Evolutionary conservation across 2,329 filamentous ascomycete species (phyloP).

Genomic region (Tolypocladium amazonense): DNA sequence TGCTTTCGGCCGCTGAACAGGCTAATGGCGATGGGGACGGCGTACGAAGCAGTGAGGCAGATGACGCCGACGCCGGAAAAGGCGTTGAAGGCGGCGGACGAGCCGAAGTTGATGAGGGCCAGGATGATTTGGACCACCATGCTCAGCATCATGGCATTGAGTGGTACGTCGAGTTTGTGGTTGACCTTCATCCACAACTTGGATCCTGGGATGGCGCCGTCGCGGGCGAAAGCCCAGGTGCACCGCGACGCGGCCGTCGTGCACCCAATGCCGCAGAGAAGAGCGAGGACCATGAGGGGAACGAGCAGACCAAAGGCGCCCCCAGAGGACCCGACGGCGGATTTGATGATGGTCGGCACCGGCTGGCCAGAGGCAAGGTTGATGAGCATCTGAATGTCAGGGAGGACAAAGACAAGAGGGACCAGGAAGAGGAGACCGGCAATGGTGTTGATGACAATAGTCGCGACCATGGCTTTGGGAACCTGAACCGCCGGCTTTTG

Average conservation of each 20-base stretch:
- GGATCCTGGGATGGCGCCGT: slow-evolving; percentile 57
- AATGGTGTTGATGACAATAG: slow-evolving; percentile 55
- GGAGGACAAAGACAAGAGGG: slow-evolving; percentile 58
- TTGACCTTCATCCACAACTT: slow-evolving; percentile 51
- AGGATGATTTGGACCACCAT: slow-evolving; percentile 55
- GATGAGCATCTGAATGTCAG: slow-evolving; percentile 46
- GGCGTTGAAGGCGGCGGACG: slow-evolving; percentile 58
- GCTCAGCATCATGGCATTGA: slow-evolving; percentile 64
- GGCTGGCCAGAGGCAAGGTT: slow-evolving; percentile 48
- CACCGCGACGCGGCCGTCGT: slow-evolving; percentile 58
- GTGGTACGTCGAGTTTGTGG: slow-evolving; percentile 49
- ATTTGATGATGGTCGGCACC: slow-evolving; percentile 52
- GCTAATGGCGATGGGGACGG: slow-evolving; percentile 54
- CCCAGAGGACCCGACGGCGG: slow-evolving; percentile 48
- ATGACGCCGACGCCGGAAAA: slow-evolving; percentile 64
- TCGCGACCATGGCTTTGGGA: slow-evolving; percentile 61
- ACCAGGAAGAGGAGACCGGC: slow-evolving; percentile 59
- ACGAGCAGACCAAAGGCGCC: slow-evolving; percentile 53
- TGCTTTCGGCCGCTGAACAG: slow-evolving; percentile 49
- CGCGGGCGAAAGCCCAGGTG: slow-evolving; percentile 60
- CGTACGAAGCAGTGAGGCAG: slow-evolving; percentile 58
- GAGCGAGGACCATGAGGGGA: slow-evolving; percentile 53
- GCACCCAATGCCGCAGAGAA: slow-evolving; percentile 60
- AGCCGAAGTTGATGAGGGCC: slow-evolving; percentile 60
- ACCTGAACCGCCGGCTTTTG: slow-evolving; percentile 55